phyloP scores from a whole-genome alignment of 257 asterid genomes.

The Galeopsis tetrahit region DNA sequence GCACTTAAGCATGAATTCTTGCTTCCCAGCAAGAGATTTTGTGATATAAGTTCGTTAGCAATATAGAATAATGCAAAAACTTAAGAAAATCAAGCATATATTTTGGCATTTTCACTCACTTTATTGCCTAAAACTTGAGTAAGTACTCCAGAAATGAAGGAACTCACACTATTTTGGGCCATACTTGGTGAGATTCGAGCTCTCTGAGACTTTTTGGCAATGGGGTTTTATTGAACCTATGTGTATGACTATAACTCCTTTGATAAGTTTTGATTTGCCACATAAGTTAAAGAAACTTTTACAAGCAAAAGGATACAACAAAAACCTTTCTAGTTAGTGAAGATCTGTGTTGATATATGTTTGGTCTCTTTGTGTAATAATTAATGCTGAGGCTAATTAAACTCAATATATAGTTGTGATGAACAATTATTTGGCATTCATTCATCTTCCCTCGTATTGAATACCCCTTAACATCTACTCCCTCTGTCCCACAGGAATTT shows the following conservation, averaged over 20 bases:
- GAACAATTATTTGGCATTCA: not conserved
- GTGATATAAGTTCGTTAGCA: not conserved
- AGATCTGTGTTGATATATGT: constrained; percentile 6
- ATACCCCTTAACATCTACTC: constrained; percentile 9
- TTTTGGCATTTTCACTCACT: not conserved
- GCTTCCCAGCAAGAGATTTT: constrained; percentile 9
- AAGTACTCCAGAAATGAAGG: constrained; percentile 12
- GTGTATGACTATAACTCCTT: not conserved
- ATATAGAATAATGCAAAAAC: not conserved
- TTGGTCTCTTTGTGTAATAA: not conserved
- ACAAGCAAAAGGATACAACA: not conserved
- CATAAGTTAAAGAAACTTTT: constrained; percentile 7
- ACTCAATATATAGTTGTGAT: constrained; percentile 14
- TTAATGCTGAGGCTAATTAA: not conserved
- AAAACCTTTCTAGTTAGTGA: not conserved
- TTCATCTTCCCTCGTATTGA: not conserved
- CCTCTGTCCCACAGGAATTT: too few relatives aligned
- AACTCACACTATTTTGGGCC: not conserved
- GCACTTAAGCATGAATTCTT: not conserved
- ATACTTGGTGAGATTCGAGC: constrained; percentile 7
- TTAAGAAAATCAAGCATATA: not conserved
- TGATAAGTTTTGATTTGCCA: constrained; percentile 6
- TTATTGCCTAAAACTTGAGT: not conserved
- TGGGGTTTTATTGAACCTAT: constrained; percentile 11
- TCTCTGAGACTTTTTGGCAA: constrained; percentile 2